Percentiles rank a stretch among this genome's conserved stretches.
phyloP scores from a whole-genome alignment of 495 filamentous ascomycete species.

The Penicillium fimorum region DNA sequence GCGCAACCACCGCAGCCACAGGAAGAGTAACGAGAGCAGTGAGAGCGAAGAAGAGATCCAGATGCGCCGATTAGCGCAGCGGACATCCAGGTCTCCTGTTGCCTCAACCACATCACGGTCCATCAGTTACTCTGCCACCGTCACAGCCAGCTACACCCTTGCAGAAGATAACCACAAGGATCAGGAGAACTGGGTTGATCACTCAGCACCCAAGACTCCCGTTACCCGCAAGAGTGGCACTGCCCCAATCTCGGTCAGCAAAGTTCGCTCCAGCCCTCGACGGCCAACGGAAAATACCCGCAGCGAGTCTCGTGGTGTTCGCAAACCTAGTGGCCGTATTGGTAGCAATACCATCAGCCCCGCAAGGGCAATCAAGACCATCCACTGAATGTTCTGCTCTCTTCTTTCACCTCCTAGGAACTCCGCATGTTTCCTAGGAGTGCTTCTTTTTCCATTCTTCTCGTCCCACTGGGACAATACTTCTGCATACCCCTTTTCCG shows the following conservation, averaged over 20 bases:
- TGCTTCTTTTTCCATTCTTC: slow-evolving; percentile 24
- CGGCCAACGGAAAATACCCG: slow-evolving; percentile 52
- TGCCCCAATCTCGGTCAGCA: slow-evolving; percentile 65
- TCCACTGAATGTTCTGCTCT: slow-evolving; percentile 14
- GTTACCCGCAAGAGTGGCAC: slow-evolving; percentile 59
- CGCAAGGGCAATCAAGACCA: slow-evolving; percentile 18
- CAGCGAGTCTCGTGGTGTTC: slow-evolving; percentile 63
- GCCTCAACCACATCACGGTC: slow-evolving; percentile 48
- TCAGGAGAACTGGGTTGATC: slow-evolving; percentile 47
- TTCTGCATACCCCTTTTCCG: slow-evolving; percentile 31
- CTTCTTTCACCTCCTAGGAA: not conserved
- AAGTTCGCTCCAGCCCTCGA: slow-evolving; percentile 69
- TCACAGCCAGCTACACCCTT: slow-evolving; percentile 46
- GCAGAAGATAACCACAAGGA: slow-evolving; percentile 46
- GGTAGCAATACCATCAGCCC: slow-evolving; percentile 58
- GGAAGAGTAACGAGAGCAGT: slow-evolving; percentile 47
- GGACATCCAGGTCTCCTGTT: slow-evolving; percentile 52
- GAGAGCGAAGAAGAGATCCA: slow-evolving; percentile 80
- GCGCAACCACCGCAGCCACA: slow-evolving; percentile 33
- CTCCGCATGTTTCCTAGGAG: not conserved
- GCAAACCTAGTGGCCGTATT: slow-evolving; percentile 92
- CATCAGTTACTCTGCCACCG: slow-evolving; percentile 48
- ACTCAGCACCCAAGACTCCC: slow-evolving; percentile 62
- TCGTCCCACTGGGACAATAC: slow-evolving; percentile 14
- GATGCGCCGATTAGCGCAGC: slow-evolving; percentile 65